Base-by-base conservation (phyloP, 164 flowering plant genomes). In the Pachysandra terminalis region DNA sequence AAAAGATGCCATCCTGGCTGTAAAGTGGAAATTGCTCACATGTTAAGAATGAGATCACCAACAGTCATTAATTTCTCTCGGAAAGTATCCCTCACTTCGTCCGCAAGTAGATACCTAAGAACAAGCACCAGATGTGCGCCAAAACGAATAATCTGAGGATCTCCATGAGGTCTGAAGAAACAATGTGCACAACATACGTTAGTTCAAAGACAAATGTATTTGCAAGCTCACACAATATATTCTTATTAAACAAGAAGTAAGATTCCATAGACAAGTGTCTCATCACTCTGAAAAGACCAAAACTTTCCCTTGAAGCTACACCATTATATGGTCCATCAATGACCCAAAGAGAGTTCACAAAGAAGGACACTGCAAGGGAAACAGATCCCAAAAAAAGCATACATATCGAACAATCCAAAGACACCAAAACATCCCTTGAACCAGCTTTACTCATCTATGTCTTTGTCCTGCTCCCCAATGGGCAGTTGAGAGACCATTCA, bases 81-180 rank as follows among this genome's bases (percentile, higher is more conserved):
- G 77, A 93, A 90, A 63, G 75, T 60, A 79, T 88, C 96, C 68
- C 80, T 82, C 82, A 93, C 74, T 73, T 88, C 87, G 57, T 90
- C 96, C 55, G 78, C 87, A 71, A 88, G 85, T 54, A 96, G 75
- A 81, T 77, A 82, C 75, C 99, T 80, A 28, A 96, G 93, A 73
- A 93, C 91, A 80, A 96, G 91, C 56, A 96, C 99, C 64, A 93
- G 65, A 77, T 96, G 99, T 54, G 99, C 98, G 64, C 97, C 95
- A 85, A 96, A 93, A 35, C 97, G 90, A 45, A 93, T 87, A 93
- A 96, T 87, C 65, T 93, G 98, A 59, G 99, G 90, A 80, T 96
- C 98, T 67, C 97, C 97, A 81, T 87, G 88, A 52, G 90, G 95
- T 86, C 99, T 96, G 84, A 55, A 45, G 71, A 26, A 49, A 75